Base-by-base conservation (phyloP, 805 yeast species). In the Candida andamanensis region DNA sequence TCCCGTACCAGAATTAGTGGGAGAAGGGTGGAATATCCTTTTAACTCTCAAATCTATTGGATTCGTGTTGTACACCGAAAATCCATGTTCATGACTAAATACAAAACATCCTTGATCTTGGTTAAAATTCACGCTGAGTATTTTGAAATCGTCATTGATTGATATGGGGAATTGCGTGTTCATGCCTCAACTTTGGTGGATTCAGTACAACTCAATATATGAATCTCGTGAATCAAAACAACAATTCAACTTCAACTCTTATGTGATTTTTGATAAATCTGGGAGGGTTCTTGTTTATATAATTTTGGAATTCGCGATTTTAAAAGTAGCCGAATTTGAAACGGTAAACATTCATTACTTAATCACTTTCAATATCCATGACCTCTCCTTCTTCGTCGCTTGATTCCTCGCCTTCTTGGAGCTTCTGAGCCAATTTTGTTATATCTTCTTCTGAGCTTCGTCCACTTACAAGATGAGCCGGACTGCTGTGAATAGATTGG, bases 31-130 rank as follows among this genome's bases (percentile, higher is more conserved):
- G 44, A 76, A 74, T 15, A 63, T 69, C 37, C 89, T 63, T 45
- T 74, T 69, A 35, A 82, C 89, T 40, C 87, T 64, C 38, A 76
- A 57, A 38, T 82, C 92, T 63, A 89, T 69, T 4, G 98, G 97
- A 50, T 85, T 89, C 3, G 95, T 73, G 50, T 82, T 84, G 65
- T 77, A 90, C 9, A 90, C 95, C 33, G 78, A 62, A 54, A 90
- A 87, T 12, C 97, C 97, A 27, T 65, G 57, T 38, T 84, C 87
- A 40, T 77, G 80, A 32, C 92, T 84, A 16, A 85, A 67, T 13
- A 95, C 85, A 60, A 90, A 87, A 54, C 97, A 90, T 22, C 86
- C 80, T 47, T 78, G 83, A 59, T 89, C 95, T 57, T 86, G 95
- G 58, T 90, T 90, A 67, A 86, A 89, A 16, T 77, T 62, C 7